A percentile compares a stretch with the other conserved stretches of the same genome.
Evolutionary conservation across 495 filamentous ascomycete species (phyloP).

Genomic region (Penicillium flavigenum): DNA sequence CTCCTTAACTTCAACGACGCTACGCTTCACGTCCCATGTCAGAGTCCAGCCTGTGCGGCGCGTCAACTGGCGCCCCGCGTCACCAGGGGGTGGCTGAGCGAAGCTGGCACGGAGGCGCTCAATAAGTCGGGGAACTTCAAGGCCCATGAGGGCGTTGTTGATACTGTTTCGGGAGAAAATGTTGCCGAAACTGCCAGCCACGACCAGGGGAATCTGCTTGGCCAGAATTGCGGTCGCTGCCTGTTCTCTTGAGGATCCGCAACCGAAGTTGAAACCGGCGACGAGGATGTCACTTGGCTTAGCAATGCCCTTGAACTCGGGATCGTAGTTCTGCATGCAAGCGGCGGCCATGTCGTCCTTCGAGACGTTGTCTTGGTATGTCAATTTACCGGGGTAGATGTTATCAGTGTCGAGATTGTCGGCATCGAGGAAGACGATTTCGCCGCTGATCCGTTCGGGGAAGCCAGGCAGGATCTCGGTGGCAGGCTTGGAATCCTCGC

Average conservation of each 20-base stretch:
- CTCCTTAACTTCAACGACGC: conserved; percentile 68
- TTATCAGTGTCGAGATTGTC: conserved; percentile 55
- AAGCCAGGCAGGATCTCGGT: conserved; percentile 54
- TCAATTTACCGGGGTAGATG: conserved; percentile 90
- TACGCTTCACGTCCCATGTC: conserved; percentile 77
- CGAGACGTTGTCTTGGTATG: conserved; percentile 83
- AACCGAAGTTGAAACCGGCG: conserved; percentile 87
- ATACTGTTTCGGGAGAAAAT: conserved; percentile 88
- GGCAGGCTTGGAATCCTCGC: conserved; percentile 23
- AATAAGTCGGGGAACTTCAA: conserved; percentile 77
- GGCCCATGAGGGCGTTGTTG: conserved; percentile 85
- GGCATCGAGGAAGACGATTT: conserved; percentile 54
- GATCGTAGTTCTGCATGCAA: conserved; percentile 92
- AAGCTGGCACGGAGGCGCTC: conserved; percentile 67
- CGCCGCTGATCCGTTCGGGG: conserved; percentile 50
- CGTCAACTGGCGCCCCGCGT: conserved; percentile 53
- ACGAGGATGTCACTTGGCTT: conserved; percentile 76
- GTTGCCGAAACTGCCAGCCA: conserved; percentile 83
- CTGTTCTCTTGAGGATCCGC: conserved; percentile 79
- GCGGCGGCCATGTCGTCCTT: conserved; percentile 78
- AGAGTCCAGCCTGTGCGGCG: conserved; percentile 87
- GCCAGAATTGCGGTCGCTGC: conserved; percentile 88
- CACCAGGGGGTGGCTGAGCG: conserved; percentile 13
- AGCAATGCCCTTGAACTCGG: conserved; percentile 58
- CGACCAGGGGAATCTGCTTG: conserved; percentile 78